Evolutionary conservation across 2,329 filamentous ascomycete genomes (phyloP).

Genomic region (Sporothrix euskadiensis): DNA sequence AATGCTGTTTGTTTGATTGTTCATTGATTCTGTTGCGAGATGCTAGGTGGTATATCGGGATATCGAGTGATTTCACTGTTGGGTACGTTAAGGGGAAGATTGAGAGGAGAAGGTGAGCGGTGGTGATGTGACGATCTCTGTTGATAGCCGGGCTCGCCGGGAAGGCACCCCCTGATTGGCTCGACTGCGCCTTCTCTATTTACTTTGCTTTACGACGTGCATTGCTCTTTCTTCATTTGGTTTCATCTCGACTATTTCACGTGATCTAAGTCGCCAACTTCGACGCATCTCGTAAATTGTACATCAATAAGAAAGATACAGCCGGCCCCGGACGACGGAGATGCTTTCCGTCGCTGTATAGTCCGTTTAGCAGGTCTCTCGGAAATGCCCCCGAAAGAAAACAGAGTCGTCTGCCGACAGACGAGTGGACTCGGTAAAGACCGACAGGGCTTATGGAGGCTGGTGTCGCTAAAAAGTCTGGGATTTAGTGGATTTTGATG

Average conservation of each 20-base stretch:
- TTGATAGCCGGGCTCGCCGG: neutral
- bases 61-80: neutral
- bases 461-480: neutral
- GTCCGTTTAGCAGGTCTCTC: neutral
- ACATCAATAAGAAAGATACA: neutral
- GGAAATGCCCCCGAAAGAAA: slow-evolving; percentile 9
- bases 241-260: neutral
- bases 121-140: neutral
- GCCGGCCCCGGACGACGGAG: neutral
- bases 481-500: neutral
- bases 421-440: neutral
- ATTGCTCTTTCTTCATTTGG: neutral
- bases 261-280: neutral
- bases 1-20: neutral
- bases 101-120: neutral
- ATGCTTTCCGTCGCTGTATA: neutral
- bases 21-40: neutral
- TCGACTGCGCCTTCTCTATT: neutral
- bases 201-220: neutral
- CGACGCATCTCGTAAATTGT: neutral
- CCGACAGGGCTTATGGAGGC: neutral
- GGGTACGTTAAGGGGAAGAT: neutral
- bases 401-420: neutral
- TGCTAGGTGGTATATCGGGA: neutral
- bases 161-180: neutral